phyloP scores from a whole-genome alignment of 495 filamentous ascomycete genomes.

The Lasiosphaeria miniovina region DNA sequence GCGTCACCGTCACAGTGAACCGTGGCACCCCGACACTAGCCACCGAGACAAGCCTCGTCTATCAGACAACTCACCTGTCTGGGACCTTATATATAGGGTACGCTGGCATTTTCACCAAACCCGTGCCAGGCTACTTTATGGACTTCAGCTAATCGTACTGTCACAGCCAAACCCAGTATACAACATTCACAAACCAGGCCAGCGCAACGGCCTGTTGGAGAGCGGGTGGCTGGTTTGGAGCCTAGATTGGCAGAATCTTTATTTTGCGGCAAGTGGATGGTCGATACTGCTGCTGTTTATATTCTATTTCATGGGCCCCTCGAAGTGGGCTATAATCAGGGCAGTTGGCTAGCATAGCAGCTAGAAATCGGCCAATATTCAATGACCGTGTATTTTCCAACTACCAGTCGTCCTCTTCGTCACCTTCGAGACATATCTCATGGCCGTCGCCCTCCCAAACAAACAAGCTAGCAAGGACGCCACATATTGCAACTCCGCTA shows the following conservation, averaged over 20 bases:
- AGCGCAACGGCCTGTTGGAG: slow-evolving; percentile 39
- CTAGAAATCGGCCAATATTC: neutral
- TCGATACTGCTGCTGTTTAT: too few species aligned
- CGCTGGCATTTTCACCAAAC: slow-evolving; percentile 2
- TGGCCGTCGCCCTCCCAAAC: slow-evolving; percentile 74
- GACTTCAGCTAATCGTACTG: slow-evolving; percentile 1
- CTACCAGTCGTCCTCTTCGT: slow-evolving; percentile 49
- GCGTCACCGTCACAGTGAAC: slow-evolving; percentile 35
- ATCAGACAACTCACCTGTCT: slow-evolving; percentile 35
- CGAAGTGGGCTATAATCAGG: too few species aligned
- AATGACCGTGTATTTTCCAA: neutral
- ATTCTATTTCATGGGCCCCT: too few species aligned
- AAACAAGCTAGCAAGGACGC: slow-evolving; percentile 58
- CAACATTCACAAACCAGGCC: slow-evolving; percentile 32
- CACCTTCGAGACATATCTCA: slow-evolving; percentile 65
- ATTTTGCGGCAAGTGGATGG: too few species aligned
- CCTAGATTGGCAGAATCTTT: slow-evolving; percentile 2
- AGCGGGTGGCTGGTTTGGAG: slow-evolving; percentile 38
- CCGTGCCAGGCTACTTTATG: neutral
- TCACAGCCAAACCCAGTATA: slow-evolving; percentile 33
- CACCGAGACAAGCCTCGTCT: slow-evolving; percentile 38
- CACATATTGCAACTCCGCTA: slow-evolving; percentile 59
- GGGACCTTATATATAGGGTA: slow-evolving; percentile 42
- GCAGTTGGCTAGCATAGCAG: too few species aligned
- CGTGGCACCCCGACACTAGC: slow-evolving; percentile 25